Evolutionary conservation across 1,284 basidiomycete species (phyloP).

Genomic region (Tilletia caries): DNA sequence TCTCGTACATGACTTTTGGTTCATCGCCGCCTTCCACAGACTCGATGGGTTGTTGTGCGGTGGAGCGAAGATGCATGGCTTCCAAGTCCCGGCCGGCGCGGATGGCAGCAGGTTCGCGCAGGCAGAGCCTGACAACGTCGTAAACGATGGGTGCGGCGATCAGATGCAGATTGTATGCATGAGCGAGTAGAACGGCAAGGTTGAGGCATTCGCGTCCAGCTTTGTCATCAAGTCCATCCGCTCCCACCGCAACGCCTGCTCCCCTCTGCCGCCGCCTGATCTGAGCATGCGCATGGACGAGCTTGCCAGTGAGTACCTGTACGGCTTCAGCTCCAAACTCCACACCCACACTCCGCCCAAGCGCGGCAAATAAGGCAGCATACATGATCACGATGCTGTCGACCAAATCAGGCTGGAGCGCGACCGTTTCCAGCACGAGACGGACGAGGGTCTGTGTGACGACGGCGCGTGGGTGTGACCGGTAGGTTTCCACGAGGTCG

Average conservation of each 20-base stretch:
- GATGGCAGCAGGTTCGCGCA: conserved; percentile 57
- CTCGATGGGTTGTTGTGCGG: background rate
- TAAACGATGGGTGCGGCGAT: conserved; percentile 82
- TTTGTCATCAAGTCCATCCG: conserved; percentile 37
- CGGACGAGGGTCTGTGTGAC: conserved; percentile 76
- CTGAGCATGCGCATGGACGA: conserved; percentile 24
- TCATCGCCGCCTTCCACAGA: too few relatives aligned
- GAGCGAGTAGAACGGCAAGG: conserved; percentile 78
- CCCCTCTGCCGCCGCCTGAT: background rate
- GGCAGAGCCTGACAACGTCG: conserved; percentile 77
- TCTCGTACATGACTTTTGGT: conserved; percentile 63
- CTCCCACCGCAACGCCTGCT: conserved; percentile 3
- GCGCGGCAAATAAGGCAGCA: conserved; percentile 77
- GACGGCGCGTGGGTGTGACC: conserved; percentile 74
- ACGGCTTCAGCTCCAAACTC: conserved; percentile 71
- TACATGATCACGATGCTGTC: conserved; percentile 86
- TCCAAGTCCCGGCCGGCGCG: conserved; percentile 11
- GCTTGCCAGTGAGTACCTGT: conserved; percentile 32
- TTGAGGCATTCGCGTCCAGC: conserved; percentile 77
- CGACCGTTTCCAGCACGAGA: conserved; percentile 77
- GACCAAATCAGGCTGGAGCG: conserved; percentile 74
- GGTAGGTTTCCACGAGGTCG: conserved; percentile 74
- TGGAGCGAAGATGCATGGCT: background rate
- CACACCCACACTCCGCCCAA: conserved; percentile 80
- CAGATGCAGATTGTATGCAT: conserved; percentile 93